Percentiles rank a stretch among this genome's conserved stretches.
Evolutionary conservation across 192 early-diverging fungal genomes (phyloP).

Genomic region (Podila verticillata): DNA sequence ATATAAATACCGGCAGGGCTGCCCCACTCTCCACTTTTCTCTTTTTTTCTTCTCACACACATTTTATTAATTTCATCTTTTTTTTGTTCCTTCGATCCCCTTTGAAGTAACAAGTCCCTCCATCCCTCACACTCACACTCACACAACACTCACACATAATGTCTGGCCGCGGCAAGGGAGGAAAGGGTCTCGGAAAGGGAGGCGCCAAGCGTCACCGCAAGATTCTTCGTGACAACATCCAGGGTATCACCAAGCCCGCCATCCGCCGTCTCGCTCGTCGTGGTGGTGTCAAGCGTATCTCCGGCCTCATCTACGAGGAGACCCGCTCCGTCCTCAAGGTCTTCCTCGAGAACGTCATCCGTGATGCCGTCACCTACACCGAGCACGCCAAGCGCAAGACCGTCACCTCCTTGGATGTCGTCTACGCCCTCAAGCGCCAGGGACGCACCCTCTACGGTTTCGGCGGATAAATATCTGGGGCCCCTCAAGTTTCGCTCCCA

Average conservation of each 20-base stretch:
- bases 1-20: too few species aligned
- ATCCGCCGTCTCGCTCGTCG: slow-evolving; percentile 99
- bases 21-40: too few species aligned
- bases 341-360: slow-evolving; percentile 99
- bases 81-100: background rate
- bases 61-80: slow-evolving; percentile 6
- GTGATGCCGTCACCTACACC: slow-evolving; percentile 99
- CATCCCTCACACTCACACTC: slow-evolving; percentile 6
- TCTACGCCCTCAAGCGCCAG: slow-evolving; percentile 98
- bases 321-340: slow-evolving; percentile 97
- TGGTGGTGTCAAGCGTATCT: slow-evolving; percentile 99
- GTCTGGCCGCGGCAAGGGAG: slow-evolving; percentile 99
- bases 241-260: slow-evolving; percentile 98
- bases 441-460: slow-evolving; percentile 89
- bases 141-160: slow-evolving; percentile 58
- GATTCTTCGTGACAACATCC: slow-evolving; percentile 99
- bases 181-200: slow-evolving; percentile 99
- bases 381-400: slow-evolving; percentile 99
- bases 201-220: slow-evolving; percentile 99
- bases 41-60: background rate
- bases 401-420: slow-evolving; percentile 97
- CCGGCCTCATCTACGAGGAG: slow-evolving; percentile 99
- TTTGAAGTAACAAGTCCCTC: slow-evolving; percentile 7
- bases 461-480: slow-evolving; percentile 55
- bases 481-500: background rate